Evolutionary conservation across 805 yeast species (phyloP), one percentile per base, ranked within the genome.

Genomic region (Citeromyces matritensis): DNA sequence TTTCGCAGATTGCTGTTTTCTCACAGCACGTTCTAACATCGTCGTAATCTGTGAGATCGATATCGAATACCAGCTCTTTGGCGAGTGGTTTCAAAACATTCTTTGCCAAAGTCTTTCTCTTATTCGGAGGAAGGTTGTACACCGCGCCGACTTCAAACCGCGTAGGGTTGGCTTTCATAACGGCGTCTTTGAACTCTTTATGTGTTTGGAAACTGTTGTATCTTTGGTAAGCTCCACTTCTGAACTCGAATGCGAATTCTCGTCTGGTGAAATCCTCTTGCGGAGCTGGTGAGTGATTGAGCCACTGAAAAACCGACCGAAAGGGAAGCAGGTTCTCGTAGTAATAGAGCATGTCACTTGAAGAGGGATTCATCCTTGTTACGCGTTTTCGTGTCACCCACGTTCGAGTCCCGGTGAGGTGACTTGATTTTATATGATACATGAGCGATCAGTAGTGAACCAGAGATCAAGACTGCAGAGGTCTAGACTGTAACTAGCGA

Each of bases 31-130:
- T 88, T 56, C 98, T 73, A 42, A 83, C 69, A 15, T 76, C 80
- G 54, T 88, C 97, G 51, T 91, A 91, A 58, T 91, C 98, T 15
- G 95, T 91, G 63, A 91, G 72, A 76, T 91, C 98, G 40, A 91
- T 88, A 73, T 91, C 98, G 41, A 91, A 79, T 5, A 86, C 95
- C 35, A 91, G 62, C 50, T 91, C 98, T 51, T 91, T 91, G 40
- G 71, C 63, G 23, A 77, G 44, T 1, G 98, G 91, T 43, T 72
- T 75, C 76, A 85, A 70, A 14, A 82, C 78, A 21, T 65, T 65
- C 42, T 81, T 81, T 12, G 93, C 71, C 10, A 84, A 59, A 6
- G 73, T 63, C 45, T 82, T 86, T 33, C 94, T 65, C 36, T 84
- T 82, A 35, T 71, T 73, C n/a, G 97, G 98, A 39, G 82, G 83